Evolutionary conservation across 257 asterid genomes (phyloP), one percentile per base, ranked within the genome.

Genomic region (Ocimum tenuiflorum): DNA sequence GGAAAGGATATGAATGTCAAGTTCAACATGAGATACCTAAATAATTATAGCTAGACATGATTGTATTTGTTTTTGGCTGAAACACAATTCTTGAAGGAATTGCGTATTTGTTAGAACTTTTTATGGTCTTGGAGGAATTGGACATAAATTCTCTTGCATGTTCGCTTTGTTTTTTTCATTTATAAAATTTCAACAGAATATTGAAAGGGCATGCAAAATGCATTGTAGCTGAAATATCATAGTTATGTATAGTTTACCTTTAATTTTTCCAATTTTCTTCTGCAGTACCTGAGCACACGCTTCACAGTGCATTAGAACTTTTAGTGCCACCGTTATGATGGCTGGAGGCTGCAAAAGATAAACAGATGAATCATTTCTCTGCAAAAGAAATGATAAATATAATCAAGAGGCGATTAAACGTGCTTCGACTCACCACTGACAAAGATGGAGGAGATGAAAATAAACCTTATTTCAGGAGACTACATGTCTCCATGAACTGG

Each of bases 271-370:
- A 29, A 91, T 83, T 63, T 74, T 77, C 81, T 80, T 91, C 85
- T 84, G 88, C 77, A 91, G 67, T 22, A 46, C 88, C 43, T 80
- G 89, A 53, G 98, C 95, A 73, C 98, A 88, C 19, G 95, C 96
- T n/a, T 86, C 95, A n/a, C 96, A 86, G 66, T 91, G 96, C 96
- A 91, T 88, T 53, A 83, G 81, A 71, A 88, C 86, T 60, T 76
- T 80, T 77, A 91, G 65, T 66, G 81, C 86, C 14, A 88, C 82
- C 2, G 95, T 85, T 75, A 82, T 46, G 19, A 78, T 82, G 3
- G 84, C 77, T 12, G 94, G 96, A 50, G 90, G 90, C 96, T 83
- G 87, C 77, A 18, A 52, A 0, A 36, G 39, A 3, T 45, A 36
- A 42, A 43, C 1, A 3, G 29, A 7, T 35, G 20, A 0, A 41